Evolutionary conservation across 1,284 basidiomycete genomes (phyloP).

Genomic region (Volvariella volvacea): DNA sequence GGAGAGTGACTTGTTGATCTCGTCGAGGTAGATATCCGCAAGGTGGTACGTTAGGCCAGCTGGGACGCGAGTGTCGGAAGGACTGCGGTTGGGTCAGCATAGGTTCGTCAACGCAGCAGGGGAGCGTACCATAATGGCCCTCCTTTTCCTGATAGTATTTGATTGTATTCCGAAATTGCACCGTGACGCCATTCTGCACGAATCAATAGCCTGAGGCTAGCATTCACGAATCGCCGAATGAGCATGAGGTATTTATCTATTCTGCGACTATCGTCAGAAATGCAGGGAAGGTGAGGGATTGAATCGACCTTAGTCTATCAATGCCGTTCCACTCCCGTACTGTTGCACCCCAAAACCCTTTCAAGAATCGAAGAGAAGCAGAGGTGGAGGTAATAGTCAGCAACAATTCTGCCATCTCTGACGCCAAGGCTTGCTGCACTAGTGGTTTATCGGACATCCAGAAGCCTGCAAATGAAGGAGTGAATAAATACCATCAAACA

Average conservation of each 20-base stretch:
- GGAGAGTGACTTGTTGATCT: slow-evolving; percentile 72
- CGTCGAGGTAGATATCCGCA: slow-evolving; percentile 85
- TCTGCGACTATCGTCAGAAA: slow-evolving; percentile 32
- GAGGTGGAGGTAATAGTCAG: slow-evolving; percentile 57
- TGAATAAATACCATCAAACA: slow-evolving; percentile 3
- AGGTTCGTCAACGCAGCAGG: background rate
- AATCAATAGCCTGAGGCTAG: slow-evolving; percentile 76
- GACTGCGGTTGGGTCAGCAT: slow-evolving; percentile 34
- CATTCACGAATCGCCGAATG: slow-evolving; percentile 82
- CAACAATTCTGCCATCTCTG: slow-evolving; percentile 78
- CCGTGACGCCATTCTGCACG: slow-evolving; percentile 61
- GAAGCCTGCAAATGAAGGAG: slow-evolving; percentile 55
- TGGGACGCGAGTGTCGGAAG: slow-evolving; percentile 70
- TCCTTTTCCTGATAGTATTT: slow-evolving; percentile 53
- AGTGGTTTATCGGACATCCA: slow-evolving; percentile 99
- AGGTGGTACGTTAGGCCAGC: slow-evolving; percentile 81
- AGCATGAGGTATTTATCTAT: slow-evolving; percentile 98
- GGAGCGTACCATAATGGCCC: slow-evolving; percentile 74
- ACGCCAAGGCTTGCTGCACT: slow-evolving; percentile 88
- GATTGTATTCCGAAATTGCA: slow-evolving; percentile 55
- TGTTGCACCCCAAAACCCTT: slow-evolving; percentile 87
- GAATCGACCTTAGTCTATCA: slow-evolving; percentile 74
- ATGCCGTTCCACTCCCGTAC: slow-evolving; percentile 91
- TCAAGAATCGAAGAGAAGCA: slow-evolving; percentile 71
- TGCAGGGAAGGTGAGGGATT: background rate